These are phyloP conservation scores for Periconia digitata DNA, from an alignment of 2,329 filamentous ascomycete species.

Conservation along the genomic window DNA sequence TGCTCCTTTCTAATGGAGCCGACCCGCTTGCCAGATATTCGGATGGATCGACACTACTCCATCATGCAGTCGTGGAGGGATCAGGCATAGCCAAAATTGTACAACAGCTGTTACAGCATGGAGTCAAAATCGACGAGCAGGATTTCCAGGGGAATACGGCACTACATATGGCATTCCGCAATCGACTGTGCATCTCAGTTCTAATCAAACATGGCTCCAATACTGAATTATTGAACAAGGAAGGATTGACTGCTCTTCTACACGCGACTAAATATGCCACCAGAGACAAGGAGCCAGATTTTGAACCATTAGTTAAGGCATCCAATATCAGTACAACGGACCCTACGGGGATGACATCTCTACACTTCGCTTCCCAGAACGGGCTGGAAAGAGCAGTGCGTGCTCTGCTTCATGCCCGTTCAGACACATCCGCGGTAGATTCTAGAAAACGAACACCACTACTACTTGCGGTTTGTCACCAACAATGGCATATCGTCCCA, in stretches of 20 bases:
- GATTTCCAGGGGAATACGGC: slow-evolving; percentile 30
- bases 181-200: slow-evolving; percentile 23
- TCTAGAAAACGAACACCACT: slow-evolving; percentile 29
- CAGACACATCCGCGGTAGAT: slow-evolving; percentile 25
- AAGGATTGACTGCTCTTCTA: slow-evolving; percentile 26
- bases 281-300: slow-evolving; percentile 23
- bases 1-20: slow-evolving; percentile 27
- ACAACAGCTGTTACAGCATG: slow-evolving; percentile 24
- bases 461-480: slow-evolving; percentile 28
- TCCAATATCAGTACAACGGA: slow-evolving; percentile 23
- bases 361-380: slow-evolving; percentile 33
- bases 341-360: slow-evolving; percentile 18
- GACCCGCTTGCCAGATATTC: slow-evolving; percentile 23
- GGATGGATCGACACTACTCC: slow-evolving; percentile 34
- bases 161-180: slow-evolving; percentile 27
- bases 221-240: slow-evolving; percentile 16
- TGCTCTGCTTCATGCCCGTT: slow-evolving; percentile 23
- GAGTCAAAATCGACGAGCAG: slow-evolving; percentile 21
- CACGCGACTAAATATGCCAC: slow-evolving; percentile 12
- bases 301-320: slow-evolving; percentile 24
- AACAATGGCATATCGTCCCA: slow-evolving; percentile 31
- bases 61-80: slow-evolving; percentile 23
- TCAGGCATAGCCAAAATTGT: slow-evolving; percentile 20
- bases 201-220: slow-evolving; percentile 27
- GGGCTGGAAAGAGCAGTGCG: slow-evolving; percentile 24